Conservation (phyloP, 345 rosid genomes). For the Erucastrum elatum region DNA sequence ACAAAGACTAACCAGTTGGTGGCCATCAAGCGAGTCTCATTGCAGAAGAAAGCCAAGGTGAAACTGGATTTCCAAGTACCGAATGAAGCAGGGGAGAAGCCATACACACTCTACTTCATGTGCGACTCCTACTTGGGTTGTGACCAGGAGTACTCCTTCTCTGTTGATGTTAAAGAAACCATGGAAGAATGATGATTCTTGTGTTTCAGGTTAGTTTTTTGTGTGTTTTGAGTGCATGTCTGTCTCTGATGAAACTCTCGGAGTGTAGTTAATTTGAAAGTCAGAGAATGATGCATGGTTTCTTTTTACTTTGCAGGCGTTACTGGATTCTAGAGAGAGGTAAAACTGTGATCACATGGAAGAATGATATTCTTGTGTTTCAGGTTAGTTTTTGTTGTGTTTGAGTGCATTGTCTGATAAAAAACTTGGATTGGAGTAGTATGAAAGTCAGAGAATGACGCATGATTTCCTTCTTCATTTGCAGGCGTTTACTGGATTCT, state of each 20-base stretch:
- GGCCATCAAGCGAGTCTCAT: slow-evolving; percentile 83
- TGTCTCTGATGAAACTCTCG: neutral
- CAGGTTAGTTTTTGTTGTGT: neutral
- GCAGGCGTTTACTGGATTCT: too few species aligned
- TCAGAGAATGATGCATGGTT: neutral
- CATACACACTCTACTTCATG: slow-evolving; percentile 74
- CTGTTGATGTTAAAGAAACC: slow-evolving; percentile 54
- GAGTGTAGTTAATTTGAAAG: neutral
- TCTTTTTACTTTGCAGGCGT: slow-evolving; percentile 9
- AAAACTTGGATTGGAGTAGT: neutral
- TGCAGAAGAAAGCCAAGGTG: slow-evolving; percentile 73
- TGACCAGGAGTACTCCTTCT: slow-evolving; percentile 77
- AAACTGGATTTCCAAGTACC: slow-evolving; percentile 82
- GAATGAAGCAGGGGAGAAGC: slow-evolving; percentile 60
- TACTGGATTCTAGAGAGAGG: neutral
- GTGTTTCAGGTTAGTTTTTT: neutral
- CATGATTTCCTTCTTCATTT: neutral
- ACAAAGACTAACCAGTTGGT: slow-evolving; percentile 75
- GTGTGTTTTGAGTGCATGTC: neutral
- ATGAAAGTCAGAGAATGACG: neutral
- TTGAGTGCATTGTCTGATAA: neutral
- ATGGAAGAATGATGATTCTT: slow-evolving; percentile 28
- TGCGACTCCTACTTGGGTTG: slow-evolving; percentile 90
- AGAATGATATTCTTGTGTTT: too few species aligned
- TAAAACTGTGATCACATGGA: neutral